Conservation (phyloP, 805 yeast species). For the Scheffersomyces amazonensis region DNA sequence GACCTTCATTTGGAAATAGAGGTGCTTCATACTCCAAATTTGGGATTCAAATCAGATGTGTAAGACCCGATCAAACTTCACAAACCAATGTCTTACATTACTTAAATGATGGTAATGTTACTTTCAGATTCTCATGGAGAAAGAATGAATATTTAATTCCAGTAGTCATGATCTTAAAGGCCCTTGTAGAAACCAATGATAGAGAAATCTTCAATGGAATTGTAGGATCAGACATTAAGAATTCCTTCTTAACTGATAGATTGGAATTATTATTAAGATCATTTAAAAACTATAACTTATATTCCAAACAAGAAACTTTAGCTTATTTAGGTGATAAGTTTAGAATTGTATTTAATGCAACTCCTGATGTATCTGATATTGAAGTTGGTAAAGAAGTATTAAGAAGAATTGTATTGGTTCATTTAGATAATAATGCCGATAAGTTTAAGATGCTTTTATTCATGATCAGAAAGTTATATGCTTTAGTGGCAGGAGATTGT, state of each 20-base stretch:
- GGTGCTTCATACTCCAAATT: conserved; percentile 85
- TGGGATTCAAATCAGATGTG: conserved; percentile 93
- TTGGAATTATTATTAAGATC: conserved; percentile 87
- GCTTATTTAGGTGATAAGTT: conserved; percentile 95
- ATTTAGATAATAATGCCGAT: conserved; percentile 68
- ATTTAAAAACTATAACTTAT: conserved; percentile 75
- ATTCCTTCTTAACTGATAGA: conserved; percentile 97
- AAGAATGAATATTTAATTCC: conserved; percentile 95
- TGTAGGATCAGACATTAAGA: conserved; percentile 80
- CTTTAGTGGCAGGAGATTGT: conserved; percentile 96
- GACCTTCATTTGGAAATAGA: conserved; percentile 92
- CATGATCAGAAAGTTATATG: conserved; percentile 93
- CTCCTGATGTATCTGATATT: conserved; percentile 82
- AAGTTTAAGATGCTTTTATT: conserved; percentile 85
- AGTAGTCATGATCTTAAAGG: conserved; percentile 87
- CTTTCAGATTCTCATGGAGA: conserved; percentile 95
- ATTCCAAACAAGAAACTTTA: conserved; percentile 83
- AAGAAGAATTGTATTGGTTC: conserved; percentile 83
- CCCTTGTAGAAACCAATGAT: conserved; percentile 86
- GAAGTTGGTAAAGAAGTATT: conserved; percentile 89
- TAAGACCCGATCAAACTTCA: conserved; percentile 95
- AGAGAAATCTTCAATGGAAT: conserved; percentile 95
- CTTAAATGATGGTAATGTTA: conserved; percentile 91
- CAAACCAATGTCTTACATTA: conserved; percentile 97
- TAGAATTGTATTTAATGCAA: conserved; percentile 86